Conservation (phyloP, 768 basidiomycete genomes). For the Terana coerulea region DNA sequence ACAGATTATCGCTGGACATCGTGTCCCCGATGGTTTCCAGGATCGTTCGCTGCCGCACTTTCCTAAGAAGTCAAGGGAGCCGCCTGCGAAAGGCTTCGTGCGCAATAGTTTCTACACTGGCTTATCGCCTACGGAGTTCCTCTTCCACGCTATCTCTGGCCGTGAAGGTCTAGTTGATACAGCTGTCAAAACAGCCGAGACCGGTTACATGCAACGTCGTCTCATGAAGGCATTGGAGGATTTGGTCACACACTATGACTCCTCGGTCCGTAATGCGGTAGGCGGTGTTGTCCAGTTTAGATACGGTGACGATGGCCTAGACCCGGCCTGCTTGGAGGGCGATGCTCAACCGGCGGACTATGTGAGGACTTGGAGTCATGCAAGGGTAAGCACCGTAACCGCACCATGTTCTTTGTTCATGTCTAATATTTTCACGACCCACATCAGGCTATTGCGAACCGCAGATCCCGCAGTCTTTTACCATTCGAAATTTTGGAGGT, state of each 20-base stretch:
- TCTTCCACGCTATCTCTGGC: constrained; percentile 98
- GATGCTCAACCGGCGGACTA: constrained; percentile 94
- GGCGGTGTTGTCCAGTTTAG: constrained; percentile 96
- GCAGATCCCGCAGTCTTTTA: constrained; percentile 60
- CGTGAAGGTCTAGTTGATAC: constrained; percentile 99
- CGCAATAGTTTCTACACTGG: constrained; percentile 96
- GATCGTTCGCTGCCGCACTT: constrained; percentile 99
- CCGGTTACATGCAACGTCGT: constrained; percentile 98
- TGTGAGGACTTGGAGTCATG: constrained; percentile 82
- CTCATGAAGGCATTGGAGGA: constrained; percentile 99
- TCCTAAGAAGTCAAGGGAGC: constrained; percentile 93
- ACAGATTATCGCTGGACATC: constrained; percentile 96
- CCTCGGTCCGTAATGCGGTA: constrained; percentile 90
- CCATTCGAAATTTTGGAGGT: constrained; percentile 85
- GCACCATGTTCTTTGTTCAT: constrained; percentile 11
- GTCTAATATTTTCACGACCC: not conserved
- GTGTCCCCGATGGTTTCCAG: constrained; percentile 98
- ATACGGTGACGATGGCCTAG: constrained; percentile 96
- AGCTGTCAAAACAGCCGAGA: constrained; percentile 99
- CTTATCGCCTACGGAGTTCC: constrained; percentile 88
- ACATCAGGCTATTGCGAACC: constrained; percentile 57
- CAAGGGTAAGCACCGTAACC: constrained; percentile 46
- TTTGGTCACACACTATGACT: constrained; percentile 92
- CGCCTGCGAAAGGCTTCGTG: constrained; percentile 97
- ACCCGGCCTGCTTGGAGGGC: constrained; percentile 94